phyloP scores from a whole-genome alignment of 208 protist species.

The Leishmania gerbilli region DNA sequence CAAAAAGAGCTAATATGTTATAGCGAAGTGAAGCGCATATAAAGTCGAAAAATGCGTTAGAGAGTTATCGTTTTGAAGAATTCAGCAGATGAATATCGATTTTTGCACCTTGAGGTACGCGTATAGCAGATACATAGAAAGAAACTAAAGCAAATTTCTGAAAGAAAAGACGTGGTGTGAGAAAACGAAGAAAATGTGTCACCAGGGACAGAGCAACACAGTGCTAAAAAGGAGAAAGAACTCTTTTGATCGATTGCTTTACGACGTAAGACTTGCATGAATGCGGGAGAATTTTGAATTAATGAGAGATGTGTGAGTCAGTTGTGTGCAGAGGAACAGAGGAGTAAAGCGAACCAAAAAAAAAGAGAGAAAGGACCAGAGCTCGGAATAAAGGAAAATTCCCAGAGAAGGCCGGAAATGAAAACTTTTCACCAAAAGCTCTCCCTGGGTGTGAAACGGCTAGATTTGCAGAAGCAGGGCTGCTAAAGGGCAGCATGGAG shows the following conservation, averaged over 20 bases:
- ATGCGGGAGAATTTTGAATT: neutral
- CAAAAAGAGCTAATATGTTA: neutral
- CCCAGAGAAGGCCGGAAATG: neutral
- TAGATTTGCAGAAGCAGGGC: neutral
- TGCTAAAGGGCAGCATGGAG: neutral
- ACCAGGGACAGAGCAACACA: neutral
- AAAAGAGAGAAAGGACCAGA: neutral
- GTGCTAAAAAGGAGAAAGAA: neutral
- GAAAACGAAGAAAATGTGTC: neutral
- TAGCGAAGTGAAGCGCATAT: neutral
- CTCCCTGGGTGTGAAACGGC: neutral
- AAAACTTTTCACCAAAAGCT: neutral
- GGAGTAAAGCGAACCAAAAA: slow-evolving; percentile 5
- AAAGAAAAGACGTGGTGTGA: neutral
- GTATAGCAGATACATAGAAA: neutral
- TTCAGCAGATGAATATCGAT: neutral
- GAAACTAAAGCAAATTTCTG: neutral
- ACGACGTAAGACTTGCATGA: neutral
- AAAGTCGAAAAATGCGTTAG: no score
- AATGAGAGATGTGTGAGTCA: neutral
- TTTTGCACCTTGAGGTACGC: neutral
- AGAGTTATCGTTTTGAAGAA: neutral
- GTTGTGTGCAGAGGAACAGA: neutral
- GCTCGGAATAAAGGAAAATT: neutral
- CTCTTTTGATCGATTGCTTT: neutral